phyloP scores from a whole-genome alignment of 169 alveolate species.

The Perkinsus chesapeaki region DNA sequence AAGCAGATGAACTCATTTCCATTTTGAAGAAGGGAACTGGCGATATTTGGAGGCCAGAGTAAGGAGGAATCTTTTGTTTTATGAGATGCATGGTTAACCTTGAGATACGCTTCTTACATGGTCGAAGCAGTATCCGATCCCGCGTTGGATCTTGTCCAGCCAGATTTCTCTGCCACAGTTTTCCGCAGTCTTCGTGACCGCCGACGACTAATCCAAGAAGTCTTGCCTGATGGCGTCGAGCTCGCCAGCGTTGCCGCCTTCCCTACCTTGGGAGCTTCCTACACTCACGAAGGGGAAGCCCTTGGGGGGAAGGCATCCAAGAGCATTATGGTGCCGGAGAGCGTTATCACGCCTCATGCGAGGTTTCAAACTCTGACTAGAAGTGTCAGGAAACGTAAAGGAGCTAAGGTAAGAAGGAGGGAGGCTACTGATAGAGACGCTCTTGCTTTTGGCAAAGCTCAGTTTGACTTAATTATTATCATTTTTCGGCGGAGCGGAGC shows the following conservation, averaged over 20 bases:
- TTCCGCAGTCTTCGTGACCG: not conserved
- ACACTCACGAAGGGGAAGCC: not conserved
- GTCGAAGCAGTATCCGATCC: not conserved
- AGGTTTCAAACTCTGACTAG: not conserved
- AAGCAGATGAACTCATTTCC: not conserved
- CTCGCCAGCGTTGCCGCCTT: not conserved
- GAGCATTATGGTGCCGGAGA: not conserved
- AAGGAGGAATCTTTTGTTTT: not conserved
- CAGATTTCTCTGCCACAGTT: not conserved
- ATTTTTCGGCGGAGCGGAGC: too few relatives aligned
- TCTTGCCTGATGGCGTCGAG: not conserved
- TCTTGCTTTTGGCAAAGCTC: too few relatives aligned
- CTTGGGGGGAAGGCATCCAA: not conserved
- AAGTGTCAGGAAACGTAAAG: not conserved
- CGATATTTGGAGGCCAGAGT: not conserved
- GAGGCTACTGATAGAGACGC: too few relatives aligned
- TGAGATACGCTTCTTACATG: not conserved
- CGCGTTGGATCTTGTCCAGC: not conserved
- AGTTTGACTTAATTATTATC: too few relatives aligned
- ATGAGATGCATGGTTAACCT: not conserved
- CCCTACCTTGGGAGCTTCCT: not conserved
- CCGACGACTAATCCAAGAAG: not conserved
- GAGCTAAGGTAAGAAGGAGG: not conserved
- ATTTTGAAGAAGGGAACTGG: not conserved
- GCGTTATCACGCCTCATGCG: not conserved